Conservation (phyloP, 176 grass and related monocot genomes). For the Rhynchospora tenuis region DNA sequence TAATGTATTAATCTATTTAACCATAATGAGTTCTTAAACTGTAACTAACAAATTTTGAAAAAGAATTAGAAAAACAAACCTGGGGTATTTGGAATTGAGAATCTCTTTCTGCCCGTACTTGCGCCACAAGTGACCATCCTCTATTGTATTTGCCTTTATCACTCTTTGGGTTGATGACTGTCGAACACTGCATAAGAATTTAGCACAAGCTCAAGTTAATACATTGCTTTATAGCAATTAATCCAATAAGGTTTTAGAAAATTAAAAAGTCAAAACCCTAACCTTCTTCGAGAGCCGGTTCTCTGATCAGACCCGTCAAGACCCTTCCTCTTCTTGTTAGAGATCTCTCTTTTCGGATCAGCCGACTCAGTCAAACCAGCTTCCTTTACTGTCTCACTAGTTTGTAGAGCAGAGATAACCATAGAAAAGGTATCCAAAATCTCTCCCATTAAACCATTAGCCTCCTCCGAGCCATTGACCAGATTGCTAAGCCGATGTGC, state of each 20-base stretch:
- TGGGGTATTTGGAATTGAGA: conserved; percentile 58
- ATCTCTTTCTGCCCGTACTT: conserved; percentile 91
- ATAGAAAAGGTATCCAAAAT: conserved; percentile 47
- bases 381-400: conserved; percentile 22
- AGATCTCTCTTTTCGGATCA: conserved; percentile 42
- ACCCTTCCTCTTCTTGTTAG: conserved; percentile 52
- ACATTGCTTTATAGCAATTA: background rate
- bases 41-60: background rate
- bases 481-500: conserved; percentile 29
- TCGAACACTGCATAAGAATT: conserved; percentile 26
- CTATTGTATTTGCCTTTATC: conserved; percentile 15
- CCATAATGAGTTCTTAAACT: background rate
- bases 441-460: conserved; percentile 28
- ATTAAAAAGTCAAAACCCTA: background rate
- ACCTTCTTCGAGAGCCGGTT: conserved; percentile 41
- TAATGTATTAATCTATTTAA: background rate
- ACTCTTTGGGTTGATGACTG: background rate
- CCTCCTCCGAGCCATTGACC: conserved; percentile 24
- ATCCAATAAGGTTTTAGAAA: background rate
- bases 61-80: conserved; percentile 30
- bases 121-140: conserved; percentile 69
- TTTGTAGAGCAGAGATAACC: conserved; percentile 7
- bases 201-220: background rate
- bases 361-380: background rate
- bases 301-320: conserved; percentile 5